Percentiles rank a stretch among this genome's conserved stretches.
phyloP scores from a whole-genome alignment of 148 eudicot species.

The Spergularia marina region DNA sequence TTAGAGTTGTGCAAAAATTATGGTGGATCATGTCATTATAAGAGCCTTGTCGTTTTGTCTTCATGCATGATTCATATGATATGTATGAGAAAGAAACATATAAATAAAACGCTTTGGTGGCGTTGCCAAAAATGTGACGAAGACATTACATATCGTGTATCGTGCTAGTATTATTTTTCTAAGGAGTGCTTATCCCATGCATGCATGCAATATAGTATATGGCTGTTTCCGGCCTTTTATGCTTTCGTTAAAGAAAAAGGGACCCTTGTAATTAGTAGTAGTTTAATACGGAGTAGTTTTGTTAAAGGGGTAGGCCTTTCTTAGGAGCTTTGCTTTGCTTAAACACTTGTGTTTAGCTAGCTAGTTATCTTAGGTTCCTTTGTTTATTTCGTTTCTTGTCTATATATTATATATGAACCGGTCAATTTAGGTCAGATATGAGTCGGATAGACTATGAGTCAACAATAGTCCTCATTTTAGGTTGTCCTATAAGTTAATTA shows the following conservation, averaged over 20 bases:
- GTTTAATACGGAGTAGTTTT: too few species aligned
- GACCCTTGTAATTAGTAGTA: background rate
- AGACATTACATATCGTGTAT: slow-evolving; percentile 22
- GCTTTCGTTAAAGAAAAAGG: background rate
- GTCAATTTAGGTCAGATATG: too few species aligned
- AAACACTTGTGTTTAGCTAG: too few species aligned
- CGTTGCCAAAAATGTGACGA: slow-evolving; percentile 10
- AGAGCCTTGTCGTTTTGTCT: slow-evolving; percentile 19
- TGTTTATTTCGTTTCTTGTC: too few species aligned
- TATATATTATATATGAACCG: too few species aligned
- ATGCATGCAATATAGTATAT: background rate
- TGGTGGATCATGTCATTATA: slow-evolving; percentile 1
- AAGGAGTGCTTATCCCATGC: slow-evolving; percentile 21
- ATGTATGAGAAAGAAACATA: background rate
- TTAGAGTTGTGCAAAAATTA: slow-evolving; percentile 1
- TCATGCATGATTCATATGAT: slow-evolving; percentile 22
- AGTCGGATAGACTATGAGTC: too few species aligned
- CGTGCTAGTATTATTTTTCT: background rate
- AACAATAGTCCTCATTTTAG: too few species aligned
- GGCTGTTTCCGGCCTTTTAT: slow-evolving; percentile 1
- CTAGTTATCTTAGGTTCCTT: too few species aligned
- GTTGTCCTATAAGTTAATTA: too few species aligned
- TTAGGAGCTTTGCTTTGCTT: too few species aligned
- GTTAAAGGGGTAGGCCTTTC: too few species aligned
- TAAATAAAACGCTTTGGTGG: too few species aligned